A percentile compares a stretch with the other conserved stretches of the same genome.
phyloP scores from a whole-genome alignment of 805 yeast species.

The Yamadazyma akitaensis region DNA sequence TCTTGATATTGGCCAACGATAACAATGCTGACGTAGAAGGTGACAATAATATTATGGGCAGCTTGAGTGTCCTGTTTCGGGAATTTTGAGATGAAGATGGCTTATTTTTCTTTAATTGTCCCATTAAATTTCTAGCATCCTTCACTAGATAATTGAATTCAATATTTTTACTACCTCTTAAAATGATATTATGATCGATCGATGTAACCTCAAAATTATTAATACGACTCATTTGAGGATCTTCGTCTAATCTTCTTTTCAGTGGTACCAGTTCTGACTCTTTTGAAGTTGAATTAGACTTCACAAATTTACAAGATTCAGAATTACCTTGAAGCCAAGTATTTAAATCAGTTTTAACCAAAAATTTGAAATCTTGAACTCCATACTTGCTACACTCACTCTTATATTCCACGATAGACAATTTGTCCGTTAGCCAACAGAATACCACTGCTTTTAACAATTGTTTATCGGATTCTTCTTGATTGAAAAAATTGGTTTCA shows the following conservation, averaged over 20 bases:
- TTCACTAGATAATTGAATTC: constrained; percentile 66
- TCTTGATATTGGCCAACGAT: constrained; percentile 38
- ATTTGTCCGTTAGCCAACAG: constrained; percentile 74
- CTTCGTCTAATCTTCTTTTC: constrained; percentile 22
- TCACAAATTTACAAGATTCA: constrained; percentile 50
- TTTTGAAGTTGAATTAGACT: constrained; percentile 7
- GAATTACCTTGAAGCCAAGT: constrained; percentile 77
- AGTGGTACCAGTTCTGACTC: constrained; percentile 7
- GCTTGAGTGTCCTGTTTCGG: constrained; percentile 24
- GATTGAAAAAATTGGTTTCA: constrained; percentile 54
- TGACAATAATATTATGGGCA: constrained; percentile 42
- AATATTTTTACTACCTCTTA: constrained; percentile 64
- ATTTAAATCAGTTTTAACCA: constrained; percentile 80
- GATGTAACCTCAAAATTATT: constrained; percentile 47
- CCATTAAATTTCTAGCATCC: constrained; percentile 60
- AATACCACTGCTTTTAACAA: constrained; percentile 61
- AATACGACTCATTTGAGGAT: constrained; percentile 50
- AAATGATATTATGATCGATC: constrained; percentile 56
- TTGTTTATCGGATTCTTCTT: constrained; percentile 28
- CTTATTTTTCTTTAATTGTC: constrained; percentile 40
- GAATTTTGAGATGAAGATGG: constrained; percentile 8
- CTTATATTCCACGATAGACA: constrained; percentile 78
- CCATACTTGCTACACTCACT: constrained; percentile 62
- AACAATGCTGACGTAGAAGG: constrained; percentile 44
- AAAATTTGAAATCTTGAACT: constrained; percentile 70